Base-by-base conservation (phyloP, 306 rosid genomes). In the Vicia faba region DNA sequence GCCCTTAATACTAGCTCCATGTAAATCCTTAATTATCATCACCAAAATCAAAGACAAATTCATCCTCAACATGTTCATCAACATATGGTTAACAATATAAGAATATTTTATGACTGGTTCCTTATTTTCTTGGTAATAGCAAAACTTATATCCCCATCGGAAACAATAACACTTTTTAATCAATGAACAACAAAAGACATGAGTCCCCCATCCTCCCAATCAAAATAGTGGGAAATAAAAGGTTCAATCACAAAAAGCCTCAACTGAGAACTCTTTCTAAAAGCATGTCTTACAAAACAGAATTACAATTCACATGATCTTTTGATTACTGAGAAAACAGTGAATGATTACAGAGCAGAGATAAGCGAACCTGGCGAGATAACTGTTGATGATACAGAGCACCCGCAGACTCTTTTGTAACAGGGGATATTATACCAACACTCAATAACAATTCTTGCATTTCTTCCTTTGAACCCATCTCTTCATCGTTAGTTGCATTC, bases 371-470 rank as follows among this genome's bases (percentile, higher is more conserved):
- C 99, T 93, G 99, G 50, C 96, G 97, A 53, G 95, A 90, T 80
- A 93, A 61, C 69, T 93, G 96, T 63, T 90, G 99, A 81, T 93
- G 99, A 79, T 93, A 93, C 77, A 86, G 65, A 46, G 97, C 96
- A 65, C 99, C 99, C 0, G 99, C 97, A 60, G 99, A 89, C 86
- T 90, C 99, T 82, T 90, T 93, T 8, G 99, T 93, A 62, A 93
- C 99, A 7, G 99, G 99, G 16, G 99, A 89, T 74, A 90, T 75
- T 60, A 90, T 90, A 69, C 99, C 99, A 78, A 93, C 87, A 66
- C 99, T 90, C 80, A 93, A 81, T 78, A 93, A 44, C 97, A 88
- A 93, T 70, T 93, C 97, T 74, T 90, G 99, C 78, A 93, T 88
- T 76, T 90, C 99, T 82, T 93, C 97, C 75, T 89, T 93, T 35